A percentile compares a stretch with the other conserved stretches of the same genome.
These are phyloP conservation scores for Raddia guianensis DNA, from an alignment of 176 grass and related monocot genomes.

Conservation along the genomic window DNA sequence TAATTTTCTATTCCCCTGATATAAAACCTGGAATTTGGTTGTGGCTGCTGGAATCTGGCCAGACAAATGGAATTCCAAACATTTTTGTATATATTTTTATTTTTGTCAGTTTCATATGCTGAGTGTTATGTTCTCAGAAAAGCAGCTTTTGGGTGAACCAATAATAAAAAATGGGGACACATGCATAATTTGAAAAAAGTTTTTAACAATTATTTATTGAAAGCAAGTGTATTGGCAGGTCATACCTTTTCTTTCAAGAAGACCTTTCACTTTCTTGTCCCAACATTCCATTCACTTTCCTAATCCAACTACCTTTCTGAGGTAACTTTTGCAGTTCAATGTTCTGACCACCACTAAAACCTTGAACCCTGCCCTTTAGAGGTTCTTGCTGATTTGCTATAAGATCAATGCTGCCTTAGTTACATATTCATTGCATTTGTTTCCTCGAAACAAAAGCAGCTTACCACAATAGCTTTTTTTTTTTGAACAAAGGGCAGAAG, in stretches of 20 bases:
- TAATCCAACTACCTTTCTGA: background rate
- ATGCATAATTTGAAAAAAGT: background rate
- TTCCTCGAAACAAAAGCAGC: background rate
- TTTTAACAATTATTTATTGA: background rate
- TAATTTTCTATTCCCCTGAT: background rate
- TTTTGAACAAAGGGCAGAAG: too few species aligned
- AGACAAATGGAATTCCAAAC: background rate
- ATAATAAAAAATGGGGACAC: background rate
- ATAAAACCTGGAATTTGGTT: background rate
- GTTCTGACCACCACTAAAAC: constrained; percentile 2
- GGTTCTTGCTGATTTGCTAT: background rate
- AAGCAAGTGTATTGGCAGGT: background rate
- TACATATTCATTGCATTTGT: background rate
- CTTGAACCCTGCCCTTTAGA: constrained; percentile 3
- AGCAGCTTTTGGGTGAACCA: constrained; percentile 6
- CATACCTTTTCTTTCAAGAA: background rate
- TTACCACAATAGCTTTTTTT: background rate
- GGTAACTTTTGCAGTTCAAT: background rate
- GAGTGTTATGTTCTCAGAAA: background rate
- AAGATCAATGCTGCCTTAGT: background rate
- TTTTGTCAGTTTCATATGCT: background rate
- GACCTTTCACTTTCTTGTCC: background rate
- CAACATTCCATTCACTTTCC: background rate
- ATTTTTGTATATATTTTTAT: background rate
- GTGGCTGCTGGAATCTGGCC: background rate